phyloP scores from a whole-genome alignment of 768 basidiomycete species.

The Termitomyces sp. region DNA sequence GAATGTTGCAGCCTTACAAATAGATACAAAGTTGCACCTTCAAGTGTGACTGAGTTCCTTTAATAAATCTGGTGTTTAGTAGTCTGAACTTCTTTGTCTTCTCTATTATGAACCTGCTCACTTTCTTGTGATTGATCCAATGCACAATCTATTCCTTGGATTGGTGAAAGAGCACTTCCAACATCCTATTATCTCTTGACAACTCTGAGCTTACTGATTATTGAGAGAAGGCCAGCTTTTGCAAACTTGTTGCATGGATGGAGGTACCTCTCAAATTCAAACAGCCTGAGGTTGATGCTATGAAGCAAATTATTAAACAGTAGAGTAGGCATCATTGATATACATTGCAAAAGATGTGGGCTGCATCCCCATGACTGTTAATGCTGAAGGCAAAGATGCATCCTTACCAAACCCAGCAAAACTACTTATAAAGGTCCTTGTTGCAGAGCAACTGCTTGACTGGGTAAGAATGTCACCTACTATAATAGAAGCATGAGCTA shows the following conservation, averaged over 20 bases:
- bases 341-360: background rate
- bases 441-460: background rate
- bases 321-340: background rate
- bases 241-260: background rate
- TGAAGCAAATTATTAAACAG: background rate
- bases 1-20: too few species aligned
- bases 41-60: slow-evolving; percentile 7
- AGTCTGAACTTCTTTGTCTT: slow-evolving; percentile 22
- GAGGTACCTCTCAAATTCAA: background rate
- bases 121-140: slow-evolving; percentile 13
- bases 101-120: slow-evolving; percentile 24
- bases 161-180: too few species aligned
- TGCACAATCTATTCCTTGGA: background rate
- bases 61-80: slow-evolving; percentile 18
- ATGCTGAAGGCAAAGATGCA: background rate
- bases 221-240: background rate
- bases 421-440: background rate
- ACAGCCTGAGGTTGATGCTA: background rate
- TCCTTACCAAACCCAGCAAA: background rate
- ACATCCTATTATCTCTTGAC: too few species aligned
- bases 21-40: background rate
- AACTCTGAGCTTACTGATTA: background rate
- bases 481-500: background rate
- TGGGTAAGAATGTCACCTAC: background rate
- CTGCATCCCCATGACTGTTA: background rate